These are phyloP conservation scores for Ascochyta rabiei DNA, from an alignment of 2,329 filamentous ascomycete genomes.

Conservation along the genomic window DNA sequence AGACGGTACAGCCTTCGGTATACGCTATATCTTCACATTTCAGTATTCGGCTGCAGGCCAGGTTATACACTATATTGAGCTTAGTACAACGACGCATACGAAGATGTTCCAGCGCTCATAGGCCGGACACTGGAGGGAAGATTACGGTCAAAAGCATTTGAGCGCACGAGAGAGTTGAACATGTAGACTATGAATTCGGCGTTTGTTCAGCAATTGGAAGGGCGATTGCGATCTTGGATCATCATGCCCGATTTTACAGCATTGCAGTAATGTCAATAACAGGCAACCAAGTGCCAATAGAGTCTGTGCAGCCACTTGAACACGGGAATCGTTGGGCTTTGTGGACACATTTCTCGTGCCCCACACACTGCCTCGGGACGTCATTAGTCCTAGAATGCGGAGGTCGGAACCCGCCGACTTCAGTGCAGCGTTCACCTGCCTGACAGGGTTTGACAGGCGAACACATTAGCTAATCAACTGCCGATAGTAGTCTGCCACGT, in stretches of 20 bases:
- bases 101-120: constrained; percentile 8
- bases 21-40: constrained; percentile 13
- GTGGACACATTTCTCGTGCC: constrained; percentile 12
- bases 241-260: constrained; percentile 4
- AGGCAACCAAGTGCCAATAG: not conserved
- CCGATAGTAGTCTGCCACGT: constrained; percentile 14
- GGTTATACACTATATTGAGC: constrained; percentile 16
- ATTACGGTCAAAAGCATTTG: constrained; percentile 16
- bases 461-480: constrained; percentile 32
- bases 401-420: constrained; percentile 25
- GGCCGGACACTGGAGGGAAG: not conserved
- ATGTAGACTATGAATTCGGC: constrained; percentile 40
- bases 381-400: constrained; percentile 21
- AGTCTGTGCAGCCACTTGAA: not conserved
- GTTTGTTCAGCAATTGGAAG: constrained; percentile 34
- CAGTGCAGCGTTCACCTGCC: constrained; percentile 21
- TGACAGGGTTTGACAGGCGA: constrained; percentile 18
- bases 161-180: constrained; percentile 27
- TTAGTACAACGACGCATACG: constrained; percentile 19
- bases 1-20: constrained; percentile 30
- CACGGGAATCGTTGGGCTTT: not conserved
- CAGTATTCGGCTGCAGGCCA: constrained; percentile 13
- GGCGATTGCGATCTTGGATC: constrained; percentile 21
- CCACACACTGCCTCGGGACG: constrained; percentile 3
- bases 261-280: not conserved